Evolutionary conservation across 2,329 filamentous ascomycete species (phyloP), one percentile per base, ranked within the genome.

Genomic region (Verticillium zaregamsianum): DNA sequence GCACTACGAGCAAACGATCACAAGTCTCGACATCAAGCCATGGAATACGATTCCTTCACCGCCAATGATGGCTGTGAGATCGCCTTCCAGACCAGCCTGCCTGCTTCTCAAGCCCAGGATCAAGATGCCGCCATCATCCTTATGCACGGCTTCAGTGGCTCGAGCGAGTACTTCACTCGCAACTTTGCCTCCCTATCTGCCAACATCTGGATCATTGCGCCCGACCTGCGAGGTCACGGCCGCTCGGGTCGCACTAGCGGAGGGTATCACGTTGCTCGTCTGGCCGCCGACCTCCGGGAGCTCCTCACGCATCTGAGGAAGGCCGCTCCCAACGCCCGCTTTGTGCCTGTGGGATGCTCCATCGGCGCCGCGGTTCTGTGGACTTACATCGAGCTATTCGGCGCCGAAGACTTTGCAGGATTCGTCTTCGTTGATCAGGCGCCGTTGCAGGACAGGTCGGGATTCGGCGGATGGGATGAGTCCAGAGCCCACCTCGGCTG

Each of bases 61-160:
- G 69, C 75, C 57, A 75, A 71, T 58, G 76, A 78, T 56, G 70
- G 69, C 64, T 72, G 72, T 67, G 65, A 58, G 23, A 68, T 78
- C 39, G 70, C 74, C 58, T 73, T 74, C 59, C 73, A 74, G 57
- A 71, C 73, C 39, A 77, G 75, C 15, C 66, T 73, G 2, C 72
- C 72, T 7, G 59, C 72, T 54, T 20, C 37, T 35, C 17, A 15
- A 14, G 20, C 32, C 35, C 28, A 23, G 17, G 60, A 59, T 35
- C 57, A 57, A 23, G 57, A 39, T 23, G 60, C 52, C 15, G 72
- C 72, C 66, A 68, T 77, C 60, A 64, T 78, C 40, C 70, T 78
- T 40, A 67, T 78, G 55, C 76, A 78, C 65, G 76, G 76, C 63
- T 78, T 78, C 68, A 75, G 73, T 65, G 76, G 76, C 15, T 75